Evolutionary conservation across 345 rosid genomes (phyloP), one percentile per base, ranked within the genome.

Genomic region (Camelina neglecta): DNA sequence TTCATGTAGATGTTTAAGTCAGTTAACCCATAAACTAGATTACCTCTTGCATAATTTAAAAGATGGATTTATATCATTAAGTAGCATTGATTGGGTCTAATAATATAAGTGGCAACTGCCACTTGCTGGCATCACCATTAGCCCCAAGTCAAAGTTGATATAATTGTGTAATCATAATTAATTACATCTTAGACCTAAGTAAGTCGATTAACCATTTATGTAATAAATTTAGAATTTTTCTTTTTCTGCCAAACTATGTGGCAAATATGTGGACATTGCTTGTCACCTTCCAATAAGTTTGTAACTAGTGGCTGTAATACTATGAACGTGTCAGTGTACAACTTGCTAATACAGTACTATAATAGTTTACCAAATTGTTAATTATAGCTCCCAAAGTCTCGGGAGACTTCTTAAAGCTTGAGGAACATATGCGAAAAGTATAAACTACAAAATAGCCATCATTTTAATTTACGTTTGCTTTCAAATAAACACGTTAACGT

Each of bases 101-200:
- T 74, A 58, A 67, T 58, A 47, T 38, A 68, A 75, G 13, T 29
- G 59, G 31, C 74, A 67, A 50, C 3, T 50, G 36, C 39, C 69
- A 60, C 29, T 31, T 60, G 79, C 69, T 75, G 55, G 74, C 79
- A 53, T 42, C 79, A 61, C n/a, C 64, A 23, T 42, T 42, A 60
- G n/a, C 61, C 12, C 16, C 9, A 68, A 60, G 64, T 68, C 74
- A 60, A 21, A 12, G 67, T 49, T 67, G 44, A 58, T 75, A 58
- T 75, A 41, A 60, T 24, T 26, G 29, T 26, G 20, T 26, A 45
- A 26, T 29, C 12, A 18, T 2, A 49, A 48, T 16, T 56, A 45
- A 9, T 31, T 41, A 48, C n/a, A 35, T 65, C 2, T 35, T 73
- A 65, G 6, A 15, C 15, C 26, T 31, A 73, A 31, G 51, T 44